phyloP scores from a whole-genome alignment of 2,329 filamentous ascomycete species.

The Pseudocercospora macadamiae region DNA sequence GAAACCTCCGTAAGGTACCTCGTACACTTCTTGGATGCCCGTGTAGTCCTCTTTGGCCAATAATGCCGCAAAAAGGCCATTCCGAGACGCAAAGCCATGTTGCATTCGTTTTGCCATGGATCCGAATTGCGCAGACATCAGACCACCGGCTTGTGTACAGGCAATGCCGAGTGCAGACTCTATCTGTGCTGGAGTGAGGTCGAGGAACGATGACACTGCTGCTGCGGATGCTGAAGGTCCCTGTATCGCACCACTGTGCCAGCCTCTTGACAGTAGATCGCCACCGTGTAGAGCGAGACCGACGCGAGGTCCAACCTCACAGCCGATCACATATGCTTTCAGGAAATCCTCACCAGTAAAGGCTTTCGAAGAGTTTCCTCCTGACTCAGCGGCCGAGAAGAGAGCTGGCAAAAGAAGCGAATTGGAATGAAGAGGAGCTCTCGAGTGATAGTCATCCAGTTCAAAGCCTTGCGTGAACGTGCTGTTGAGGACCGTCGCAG shows the following conservation, averaged over 20 bases:
- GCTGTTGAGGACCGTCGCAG: constrained; percentile 14
- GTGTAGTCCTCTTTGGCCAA: constrained; percentile 45
- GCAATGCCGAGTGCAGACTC: constrained; percentile 16
- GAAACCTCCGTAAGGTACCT: constrained; percentile 49
- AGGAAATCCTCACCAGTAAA: constrained; percentile 14
- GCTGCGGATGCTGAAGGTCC: constrained; percentile 12
- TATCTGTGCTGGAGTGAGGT: constrained; percentile 8
- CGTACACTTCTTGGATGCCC: constrained; percentile 48
- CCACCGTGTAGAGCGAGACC: constrained; percentile 16
- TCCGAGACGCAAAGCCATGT: constrained; percentile 51
- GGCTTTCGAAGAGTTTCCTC: neutral
- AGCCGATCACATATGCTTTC: constrained; percentile 13
- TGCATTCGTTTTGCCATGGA: constrained; percentile 52
- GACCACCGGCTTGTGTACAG: constrained; percentile 13
- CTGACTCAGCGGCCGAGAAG: constrained; percentile 10
- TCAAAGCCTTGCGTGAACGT: constrained; percentile 17
- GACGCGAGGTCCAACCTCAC: constrained; percentile 15
- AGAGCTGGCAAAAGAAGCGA: constrained; percentile 12
- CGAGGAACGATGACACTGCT: constrained; percentile 8
- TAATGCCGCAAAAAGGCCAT: constrained; percentile 46
- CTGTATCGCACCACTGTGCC: constrained; percentile 16
- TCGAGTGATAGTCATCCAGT: constrained; percentile 16
- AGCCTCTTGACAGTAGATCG: constrained; percentile 14
- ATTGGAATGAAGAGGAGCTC: constrained; percentile 16
- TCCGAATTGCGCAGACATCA: constrained; percentile 49